phyloP scores from a whole-genome alignment of 257 asterid species.

The Salvia miltiorrhiza region DNA sequence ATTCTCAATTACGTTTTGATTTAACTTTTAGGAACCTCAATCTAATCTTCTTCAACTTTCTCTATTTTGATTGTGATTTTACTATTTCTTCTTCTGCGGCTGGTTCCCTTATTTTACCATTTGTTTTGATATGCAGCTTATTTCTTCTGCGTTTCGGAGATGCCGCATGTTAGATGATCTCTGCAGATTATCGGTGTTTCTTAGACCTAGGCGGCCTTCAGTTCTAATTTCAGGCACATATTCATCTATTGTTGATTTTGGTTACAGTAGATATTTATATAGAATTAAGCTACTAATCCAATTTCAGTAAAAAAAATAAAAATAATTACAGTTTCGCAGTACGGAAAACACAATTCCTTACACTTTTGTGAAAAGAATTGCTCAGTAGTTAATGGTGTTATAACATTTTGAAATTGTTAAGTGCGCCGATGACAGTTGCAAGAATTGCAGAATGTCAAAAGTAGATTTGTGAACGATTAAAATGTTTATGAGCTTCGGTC shows the following conservation, averaged over 20 bases:
- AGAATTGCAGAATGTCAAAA: neutral
- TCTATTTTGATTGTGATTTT: neutral
- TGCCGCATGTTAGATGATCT: slow-evolving; percentile 67
- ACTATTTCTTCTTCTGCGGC: neutral
- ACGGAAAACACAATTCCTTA: neutral
- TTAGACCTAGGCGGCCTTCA: slow-evolving; percentile 41
- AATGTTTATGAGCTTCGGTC: neutral
- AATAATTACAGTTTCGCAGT: neutral
- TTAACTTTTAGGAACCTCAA: neutral
- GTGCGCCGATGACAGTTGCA: too few species aligned
- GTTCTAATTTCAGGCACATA: slow-evolving; percentile 63
- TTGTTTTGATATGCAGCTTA: slow-evolving; percentile 42
- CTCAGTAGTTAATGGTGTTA: neutral
- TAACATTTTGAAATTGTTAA: neutral
- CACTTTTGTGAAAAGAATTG: neutral
- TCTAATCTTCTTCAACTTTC: neutral
- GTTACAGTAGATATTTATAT: neutral
- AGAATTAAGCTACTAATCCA: neutral
- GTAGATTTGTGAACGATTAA: neutral
- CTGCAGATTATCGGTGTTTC: slow-evolving; percentile 68
- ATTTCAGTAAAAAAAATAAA: too few species aligned
- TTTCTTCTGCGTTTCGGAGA: slow-evolving; percentile 65
- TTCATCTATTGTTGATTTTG: neutral
- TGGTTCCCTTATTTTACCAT: neutral
- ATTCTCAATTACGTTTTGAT: neutral